Conservation (phyloP, 495 filamentous ascomycete species). For the Penicillium diatomitis region DNA sequence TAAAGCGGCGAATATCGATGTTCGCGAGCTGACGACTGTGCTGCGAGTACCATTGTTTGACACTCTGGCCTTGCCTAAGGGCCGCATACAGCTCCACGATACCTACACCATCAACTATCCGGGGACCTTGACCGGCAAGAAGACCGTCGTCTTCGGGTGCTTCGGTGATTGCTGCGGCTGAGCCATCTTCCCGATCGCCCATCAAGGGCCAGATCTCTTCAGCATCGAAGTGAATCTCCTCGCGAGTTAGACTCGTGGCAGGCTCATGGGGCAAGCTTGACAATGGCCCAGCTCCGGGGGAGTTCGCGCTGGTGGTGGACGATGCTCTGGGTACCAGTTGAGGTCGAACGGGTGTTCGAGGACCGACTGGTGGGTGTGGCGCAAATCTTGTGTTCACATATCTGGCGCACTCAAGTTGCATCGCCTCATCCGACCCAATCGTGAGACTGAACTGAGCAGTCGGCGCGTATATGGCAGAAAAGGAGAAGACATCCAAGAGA, state of each 20-base stretch:
- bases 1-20: constrained; percentile 81
- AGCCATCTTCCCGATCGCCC: constrained; percentile 14
- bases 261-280: constrained; percentile 15
- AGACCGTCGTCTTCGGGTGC: not conserved
- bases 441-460: constrained; percentile 68
- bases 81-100: constrained; percentile 61
- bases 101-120: constrained; percentile 30
- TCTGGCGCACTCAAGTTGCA: constrained; percentile 76
- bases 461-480: constrained; percentile 79
- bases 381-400: constrained; percentile 57
- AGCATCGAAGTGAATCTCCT: constrained; percentile 22
- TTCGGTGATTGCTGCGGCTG: constrained; percentile 12
- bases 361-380: constrained; percentile 21
- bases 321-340: constrained; percentile 1
- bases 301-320: constrained; percentile 6
- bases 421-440: constrained; percentile 52
- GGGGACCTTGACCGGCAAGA: constrained; percentile 3
- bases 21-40: constrained; percentile 57
- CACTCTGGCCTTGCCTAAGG: constrained; percentile 65
- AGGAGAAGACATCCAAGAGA: constrained; percentile 88
- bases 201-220: constrained; percentile 39
- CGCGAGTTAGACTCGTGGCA: constrained; percentile 11
- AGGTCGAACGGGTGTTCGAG: constrained; percentile 9
- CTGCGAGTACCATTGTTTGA: constrained; percentile 72
- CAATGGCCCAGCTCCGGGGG: constrained; percentile 6